phyloP scores from a whole-genome alignment of 2,329 filamentous ascomycete species.

The Colletotrichum theobromicola region DNA sequence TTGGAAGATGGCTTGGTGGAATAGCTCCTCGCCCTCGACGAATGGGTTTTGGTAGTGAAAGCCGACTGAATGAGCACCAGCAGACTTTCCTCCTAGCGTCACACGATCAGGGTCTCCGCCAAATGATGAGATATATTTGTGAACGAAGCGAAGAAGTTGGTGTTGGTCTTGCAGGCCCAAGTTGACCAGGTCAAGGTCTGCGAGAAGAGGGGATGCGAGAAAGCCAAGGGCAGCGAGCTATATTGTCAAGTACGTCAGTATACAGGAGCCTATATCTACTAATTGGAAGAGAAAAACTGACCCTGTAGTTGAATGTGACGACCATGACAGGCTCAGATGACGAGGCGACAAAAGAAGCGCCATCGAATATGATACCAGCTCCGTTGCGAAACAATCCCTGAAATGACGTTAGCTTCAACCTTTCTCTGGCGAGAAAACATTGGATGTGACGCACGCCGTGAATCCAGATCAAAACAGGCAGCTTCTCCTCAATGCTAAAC shows the following conservation, averaged over 20 bases:
- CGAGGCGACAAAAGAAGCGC: conserved; percentile 27
- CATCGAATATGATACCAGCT: conserved; percentile 18
- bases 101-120: conserved; percentile 58
- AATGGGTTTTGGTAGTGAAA: conserved; percentile 45
- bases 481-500: background rate
- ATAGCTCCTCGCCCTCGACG: conserved; percentile 29
- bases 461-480: conserved; percentile 23
- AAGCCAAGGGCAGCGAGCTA: conserved; percentile 34
- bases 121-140: conserved; percentile 56
- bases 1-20: conserved; percentile 38
- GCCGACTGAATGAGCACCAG: conserved; percentile 48
- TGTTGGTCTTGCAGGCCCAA: conserved; percentile 59
- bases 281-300: background rate
- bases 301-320: conserved; percentile 32
- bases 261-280: too few relatives aligned
- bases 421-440: background rate
- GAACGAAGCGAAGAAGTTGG: conserved; percentile 57
- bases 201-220: conserved; percentile 47
- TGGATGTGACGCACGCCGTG: conserved; percentile 13
- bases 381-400: conserved; percentile 1
- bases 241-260: too few relatives aligned
- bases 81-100: conserved; percentile 60
- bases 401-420: background rate
- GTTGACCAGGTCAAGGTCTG: conserved; percentile 47
- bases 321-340: conserved; percentile 30